Percentiles rank a stretch among this genome's conserved stretches.
Conservation (phyloP, 2,329 filamentous ascomycete species). For the Aspergillus ibericus region DNA sequence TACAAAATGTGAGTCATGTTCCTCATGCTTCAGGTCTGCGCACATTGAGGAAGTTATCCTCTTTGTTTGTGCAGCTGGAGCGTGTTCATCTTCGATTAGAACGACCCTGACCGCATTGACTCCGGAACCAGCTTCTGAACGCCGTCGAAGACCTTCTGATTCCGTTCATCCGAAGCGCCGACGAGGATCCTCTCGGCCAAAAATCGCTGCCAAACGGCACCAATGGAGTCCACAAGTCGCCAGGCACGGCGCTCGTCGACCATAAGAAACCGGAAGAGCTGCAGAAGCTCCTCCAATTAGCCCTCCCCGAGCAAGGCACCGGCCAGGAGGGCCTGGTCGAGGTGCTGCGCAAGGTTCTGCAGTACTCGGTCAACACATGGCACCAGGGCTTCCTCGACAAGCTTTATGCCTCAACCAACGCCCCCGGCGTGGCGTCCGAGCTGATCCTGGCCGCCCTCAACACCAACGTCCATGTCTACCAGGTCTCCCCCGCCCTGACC, state of each 20-base stretch:
- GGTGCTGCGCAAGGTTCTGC: slow-evolving; percentile 68
- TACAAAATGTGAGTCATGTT: slow-evolving; percentile 40
- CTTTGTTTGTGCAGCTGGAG: neutral
- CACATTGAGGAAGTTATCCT: neutral
- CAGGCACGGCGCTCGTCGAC: slow-evolving; percentile 64
- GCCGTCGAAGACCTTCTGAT: slow-evolving; percentile 47
- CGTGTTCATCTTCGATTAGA: neutral
- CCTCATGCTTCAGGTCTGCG: neutral
- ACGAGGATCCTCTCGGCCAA: slow-evolving; percentile 27
- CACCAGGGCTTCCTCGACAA: slow-evolving; percentile 96
- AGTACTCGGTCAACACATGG: slow-evolving; percentile 97
- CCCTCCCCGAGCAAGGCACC: slow-evolving; percentile 58
- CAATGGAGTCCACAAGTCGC: slow-evolving; percentile 55
- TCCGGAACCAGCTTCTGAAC: slow-evolving; percentile 32
- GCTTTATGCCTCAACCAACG: slow-evolving; percentile 85
- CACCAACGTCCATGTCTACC: slow-evolving; percentile 92
- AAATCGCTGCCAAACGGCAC: slow-evolving; percentile 14
- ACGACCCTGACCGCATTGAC: slow-evolving; percentile 1
- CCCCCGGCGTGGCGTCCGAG: slow-evolving; percentile 81
- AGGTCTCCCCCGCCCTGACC: slow-evolving; percentile 85
- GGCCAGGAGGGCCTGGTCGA: slow-evolving; percentile 72
- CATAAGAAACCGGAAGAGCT: slow-evolving; percentile 60
- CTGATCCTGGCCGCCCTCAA: slow-evolving; percentile 82
- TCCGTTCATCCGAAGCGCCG: slow-evolving; percentile 47
- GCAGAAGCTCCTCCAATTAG: slow-evolving; percentile 53